A percentile compares a stretch with the other conserved stretches of the same genome.
Evolutionary conservation across 2,329 filamentous ascomycete genomes (phyloP).

Genomic region (Aspergillus ochraceus): DNA sequence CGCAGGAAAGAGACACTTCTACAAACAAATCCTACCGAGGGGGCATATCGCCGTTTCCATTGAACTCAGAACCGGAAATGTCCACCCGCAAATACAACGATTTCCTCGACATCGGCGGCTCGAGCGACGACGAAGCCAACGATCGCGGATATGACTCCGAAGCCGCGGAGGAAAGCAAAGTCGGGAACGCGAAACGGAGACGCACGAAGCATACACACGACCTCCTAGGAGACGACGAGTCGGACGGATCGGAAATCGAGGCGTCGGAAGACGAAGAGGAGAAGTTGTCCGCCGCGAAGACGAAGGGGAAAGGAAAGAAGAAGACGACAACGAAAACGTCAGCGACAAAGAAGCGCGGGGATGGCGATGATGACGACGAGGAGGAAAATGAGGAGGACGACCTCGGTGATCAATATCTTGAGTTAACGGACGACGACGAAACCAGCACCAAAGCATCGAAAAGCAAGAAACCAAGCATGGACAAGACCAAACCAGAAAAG

Average conservation of each 20-base stretch:
- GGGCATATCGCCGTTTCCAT: too few species aligned
- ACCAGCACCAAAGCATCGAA: not conserved
- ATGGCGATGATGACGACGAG: slow-evolving; percentile 13
- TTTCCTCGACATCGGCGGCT: slow-evolving; percentile 35
- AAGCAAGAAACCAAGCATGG: slow-evolving; percentile 17
- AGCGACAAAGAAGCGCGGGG: not conserved
- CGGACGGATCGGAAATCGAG: slow-evolving; percentile 34
- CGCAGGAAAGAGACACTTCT: too few species aligned
- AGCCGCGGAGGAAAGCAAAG: slow-evolving; percentile 43
- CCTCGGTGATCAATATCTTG: slow-evolving; percentile 14
- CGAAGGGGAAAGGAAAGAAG: slow-evolving; percentile 14
- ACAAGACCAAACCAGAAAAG: slow-evolving; percentile 22
- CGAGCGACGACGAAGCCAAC: slow-evolving; percentile 39
- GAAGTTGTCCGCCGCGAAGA: slow-evolving; percentile 6
- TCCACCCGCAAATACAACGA: slow-evolving; percentile 41
- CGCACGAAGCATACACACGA: slow-evolving; percentile 26
- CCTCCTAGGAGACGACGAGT: slow-evolving; percentile 29
- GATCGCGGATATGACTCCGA: slow-evolving; percentile 49
- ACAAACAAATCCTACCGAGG: too few species aligned
- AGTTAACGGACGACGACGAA: slow-evolving; percentile 8
- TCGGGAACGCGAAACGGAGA: slow-evolving; percentile 33
- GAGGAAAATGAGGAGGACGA: slow-evolving; percentile 5
- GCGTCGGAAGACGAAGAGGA: slow-evolving; percentile 8
- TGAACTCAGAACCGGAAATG: slow-evolving; percentile 24
- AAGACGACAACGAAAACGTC: not conserved